Conservation (phyloP, 2,329 filamentous ascomycete species). For the Botrytis pseudocinerea region DNA sequence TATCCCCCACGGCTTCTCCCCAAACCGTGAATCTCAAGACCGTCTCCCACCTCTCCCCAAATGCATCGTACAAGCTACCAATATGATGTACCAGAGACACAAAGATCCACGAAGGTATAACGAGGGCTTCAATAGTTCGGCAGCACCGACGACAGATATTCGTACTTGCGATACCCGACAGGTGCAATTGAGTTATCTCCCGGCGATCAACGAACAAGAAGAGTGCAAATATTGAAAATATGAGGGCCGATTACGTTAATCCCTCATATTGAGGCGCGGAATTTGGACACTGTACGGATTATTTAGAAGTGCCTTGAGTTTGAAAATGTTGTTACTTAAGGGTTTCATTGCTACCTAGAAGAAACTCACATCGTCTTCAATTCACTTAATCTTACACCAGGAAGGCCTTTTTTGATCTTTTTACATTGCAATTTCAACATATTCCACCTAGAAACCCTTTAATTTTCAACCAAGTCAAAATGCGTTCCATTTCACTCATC, state of each 20-base stretch:
- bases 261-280: not conserved
- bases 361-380: not conserved
- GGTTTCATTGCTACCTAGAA: not conserved
- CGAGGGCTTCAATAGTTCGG: slow-evolving; percentile 6
- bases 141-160: not conserved
- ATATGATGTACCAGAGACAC: not conserved
- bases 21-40: not conserved
- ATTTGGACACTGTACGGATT: not conserved
- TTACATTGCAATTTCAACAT: not conserved
- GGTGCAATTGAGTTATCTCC: not conserved
- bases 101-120: not conserved
- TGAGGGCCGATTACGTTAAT: not conserved
- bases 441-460: not conserved
- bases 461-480: not conserved
- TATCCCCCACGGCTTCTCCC: not conserved
- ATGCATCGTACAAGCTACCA: not conserved
- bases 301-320: not conserved
- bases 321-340: not conserved
- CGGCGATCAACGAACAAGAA: not conserved
- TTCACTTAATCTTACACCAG: not conserved
- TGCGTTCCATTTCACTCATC: slow-evolving; percentile 11
- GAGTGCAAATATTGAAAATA: not conserved
- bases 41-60: not conserved
- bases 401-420: not conserved
- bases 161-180: slow-evolving; percentile 1